Base-by-base conservation (phyloP, 345 rosid genomes). In the Laguncularia racemosa region DNA sequence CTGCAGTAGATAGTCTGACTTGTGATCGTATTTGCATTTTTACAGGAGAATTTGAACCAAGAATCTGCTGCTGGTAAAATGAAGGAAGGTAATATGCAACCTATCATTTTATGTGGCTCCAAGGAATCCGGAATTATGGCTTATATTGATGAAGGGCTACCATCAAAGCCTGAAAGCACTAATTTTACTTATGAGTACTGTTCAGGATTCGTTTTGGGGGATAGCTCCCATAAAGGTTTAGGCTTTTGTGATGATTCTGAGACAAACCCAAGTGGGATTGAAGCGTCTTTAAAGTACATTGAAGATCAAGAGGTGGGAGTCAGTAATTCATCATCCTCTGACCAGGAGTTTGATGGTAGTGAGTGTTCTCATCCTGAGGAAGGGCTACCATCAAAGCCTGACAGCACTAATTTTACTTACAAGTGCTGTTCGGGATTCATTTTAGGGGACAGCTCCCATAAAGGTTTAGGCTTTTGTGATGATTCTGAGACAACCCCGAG, bases 131-230 rank as follows among this genome's bases (percentile, higher is more conserved):
- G 64, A 19, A 71, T 86, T 59, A 72, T 81, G 70, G 92, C 88
- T 28, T 90, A 61, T 64, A 50, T 81, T 26, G 97, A 93, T 48
- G 73, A 84, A 58, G 69, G 69, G 50, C 81, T 81, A 2, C 64
- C 80, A 10, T 72, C 54, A 14, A 53, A 78, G 53, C 65, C 80
- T 53, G 55, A 46, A 23, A 62, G 67, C 57, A 60, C 73, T 59
- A 70, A 58, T 62, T 73, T 76, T 53, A 70, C 69, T 56, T 82
- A 84, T 62, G 82, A 74, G 28, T 90, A 82, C 61, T 67, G 69
- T 70, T 80, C 90, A 58, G 68, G 75, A 75, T 85, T 84, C 73
- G 77, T 74, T 55, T 65, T 88, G 15, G 86, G 88, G 63, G 96
- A 76, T 53, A 67, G 61, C 20, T 75, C 77, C 16, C 95, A 84